Conservation (phyloP, 805 yeast genomes). For the Suhomyces emberorum region DNA sequence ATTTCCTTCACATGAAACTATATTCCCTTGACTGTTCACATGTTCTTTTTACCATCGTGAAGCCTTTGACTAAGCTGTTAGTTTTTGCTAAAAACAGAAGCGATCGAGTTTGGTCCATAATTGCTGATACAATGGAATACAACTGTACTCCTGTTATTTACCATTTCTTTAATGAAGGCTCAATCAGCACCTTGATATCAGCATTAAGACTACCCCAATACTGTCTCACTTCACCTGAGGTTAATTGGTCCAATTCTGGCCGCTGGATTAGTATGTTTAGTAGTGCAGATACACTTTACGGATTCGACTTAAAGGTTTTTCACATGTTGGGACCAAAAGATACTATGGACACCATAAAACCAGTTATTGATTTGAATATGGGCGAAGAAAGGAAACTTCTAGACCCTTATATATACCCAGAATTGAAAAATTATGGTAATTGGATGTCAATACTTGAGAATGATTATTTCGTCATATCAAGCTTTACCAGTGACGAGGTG, state of each 20-base stretch:
- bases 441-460: slow-evolving; percentile 1
- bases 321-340: slow-evolving; percentile 21
- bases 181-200: slow-evolving; percentile 25
- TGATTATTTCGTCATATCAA: slow-evolving; percentile 1
- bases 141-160: slow-evolving; percentile 15
- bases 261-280: slow-evolving; percentile 32
- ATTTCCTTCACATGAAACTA: slow-evolving; percentile 25
- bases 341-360: neutral
- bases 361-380: neutral
- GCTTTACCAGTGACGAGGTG: neutral
- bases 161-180: slow-evolving; percentile 34
- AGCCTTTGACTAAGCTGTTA: slow-evolving; percentile 24
- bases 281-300: slow-evolving; percentile 19
- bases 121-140: slow-evolving; percentile 23
- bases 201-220: slow-evolving; percentile 17
- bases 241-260: slow-evolving; percentile 34
- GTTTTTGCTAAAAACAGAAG: slow-evolving; percentile 16
- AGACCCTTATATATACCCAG: neutral
- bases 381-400: neutral
- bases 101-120: slow-evolving; percentile 29
- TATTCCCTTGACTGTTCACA: slow-evolving; percentile 38
- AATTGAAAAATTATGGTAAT: slow-evolving; percentile 4
- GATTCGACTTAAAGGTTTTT: slow-evolving; percentile 26
- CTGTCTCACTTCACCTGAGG: slow-evolving; percentile 7
- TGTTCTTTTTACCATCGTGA: slow-evolving; percentile 28